These are phyloP conservation scores for Colletotrichum truncatum DNA, from an alignment of 2,329 filamentous ascomycete genomes.

Conservation along the genomic window DNA sequence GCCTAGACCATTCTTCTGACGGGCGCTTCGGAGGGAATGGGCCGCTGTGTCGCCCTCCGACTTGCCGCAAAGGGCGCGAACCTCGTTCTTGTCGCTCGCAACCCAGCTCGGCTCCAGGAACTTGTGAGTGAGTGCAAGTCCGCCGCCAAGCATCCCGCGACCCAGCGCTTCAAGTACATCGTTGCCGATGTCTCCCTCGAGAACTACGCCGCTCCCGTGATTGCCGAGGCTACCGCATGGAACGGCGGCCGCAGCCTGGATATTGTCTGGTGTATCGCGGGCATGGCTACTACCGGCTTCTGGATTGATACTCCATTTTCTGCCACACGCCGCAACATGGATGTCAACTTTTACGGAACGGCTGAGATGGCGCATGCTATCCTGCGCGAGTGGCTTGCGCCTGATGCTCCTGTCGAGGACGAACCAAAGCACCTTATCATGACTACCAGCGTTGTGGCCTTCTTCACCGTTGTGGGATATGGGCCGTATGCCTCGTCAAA, in stretches of 20 bases:
- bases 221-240: slow-evolving; percentile 80
- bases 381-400: slow-evolving; percentile 76
- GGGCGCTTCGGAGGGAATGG: slow-evolving; percentile 93
- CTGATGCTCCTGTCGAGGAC: slow-evolving; percentile 51
- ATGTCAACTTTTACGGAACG: slow-evolving; percentile 89
- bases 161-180: slow-evolving; percentile 85
- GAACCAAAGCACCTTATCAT: slow-evolving; percentile 84
- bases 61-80: slow-evolving; percentile 87
- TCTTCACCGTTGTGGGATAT: slow-evolving; percentile 85
- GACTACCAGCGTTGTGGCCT: slow-evolving; percentile 80
- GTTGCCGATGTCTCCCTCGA: slow-evolving; percentile 81
- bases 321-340: slow-evolving; percentile 81
- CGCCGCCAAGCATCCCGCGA: slow-evolving; percentile 69
- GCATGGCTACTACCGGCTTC: slow-evolving; percentile 76
- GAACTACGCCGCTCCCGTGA: slow-evolving; percentile 74
- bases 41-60: slow-evolving; percentile 76
- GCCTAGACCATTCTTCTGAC: slow-evolving; percentile 85
- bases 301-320: slow-evolving; percentile 79
- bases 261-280: slow-evolving; percentile 91
- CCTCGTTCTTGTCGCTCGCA: slow-evolving; percentile 85
- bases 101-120: slow-evolving; percentile 75
- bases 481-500: slow-evolving; percentile 85
- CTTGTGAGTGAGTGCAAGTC: slow-evolving; percentile 69
- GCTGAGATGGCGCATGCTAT: slow-evolving; percentile 87
- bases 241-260: slow-evolving; percentile 80